Evolutionary conservation across 73 alveolate genomes (phyloP).

Genomic region (Paramecium sonneborni): DNA sequence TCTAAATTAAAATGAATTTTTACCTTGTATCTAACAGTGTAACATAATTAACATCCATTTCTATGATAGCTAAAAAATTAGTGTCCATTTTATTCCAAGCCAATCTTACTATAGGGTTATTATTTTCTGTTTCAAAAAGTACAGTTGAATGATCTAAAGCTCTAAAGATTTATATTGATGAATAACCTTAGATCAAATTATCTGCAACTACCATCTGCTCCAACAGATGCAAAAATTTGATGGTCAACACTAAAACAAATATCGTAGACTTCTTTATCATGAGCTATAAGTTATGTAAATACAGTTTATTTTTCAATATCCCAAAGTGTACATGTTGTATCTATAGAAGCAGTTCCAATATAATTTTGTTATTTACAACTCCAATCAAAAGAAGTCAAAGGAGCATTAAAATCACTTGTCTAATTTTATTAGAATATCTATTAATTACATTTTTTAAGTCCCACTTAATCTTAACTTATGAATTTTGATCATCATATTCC

Average conservation of each 20-base stretch:
- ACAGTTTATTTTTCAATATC: conserved; percentile 92
- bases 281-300: conserved; percentile 98
- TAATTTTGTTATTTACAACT: conserved; percentile 86
- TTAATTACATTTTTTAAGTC: conserved; percentile 62
- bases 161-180: conserved; percentile 44
- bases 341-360: conserved; percentile 97
- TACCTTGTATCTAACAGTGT: conserved; percentile 85
- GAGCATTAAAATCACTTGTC: conserved; percentile 81
- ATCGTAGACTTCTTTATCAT: conserved; percentile 99
- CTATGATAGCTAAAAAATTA: conserved; percentile 94
- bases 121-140: conserved; percentile 89
- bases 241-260: conserved; percentile 93
- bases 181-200: conserved; percentile 89
- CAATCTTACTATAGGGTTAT: conserved; percentile 86
- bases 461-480: conserved; percentile 67
- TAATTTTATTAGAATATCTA: not conserved
- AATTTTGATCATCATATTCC: conserved; percentile 72
- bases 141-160: conserved; percentile 97
- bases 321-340: conserved; percentile 99
- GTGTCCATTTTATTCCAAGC: conserved; percentile 95
- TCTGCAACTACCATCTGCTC: conserved; percentile 99
- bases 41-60: conserved; percentile 86
- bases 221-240: conserved; percentile 96
- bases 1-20: conserved; percentile 64
- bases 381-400: conserved; percentile 99